Conservation (phyloP, 2,329 filamentous ascomycete genomes). For the Claviceps sp. region DNA sequence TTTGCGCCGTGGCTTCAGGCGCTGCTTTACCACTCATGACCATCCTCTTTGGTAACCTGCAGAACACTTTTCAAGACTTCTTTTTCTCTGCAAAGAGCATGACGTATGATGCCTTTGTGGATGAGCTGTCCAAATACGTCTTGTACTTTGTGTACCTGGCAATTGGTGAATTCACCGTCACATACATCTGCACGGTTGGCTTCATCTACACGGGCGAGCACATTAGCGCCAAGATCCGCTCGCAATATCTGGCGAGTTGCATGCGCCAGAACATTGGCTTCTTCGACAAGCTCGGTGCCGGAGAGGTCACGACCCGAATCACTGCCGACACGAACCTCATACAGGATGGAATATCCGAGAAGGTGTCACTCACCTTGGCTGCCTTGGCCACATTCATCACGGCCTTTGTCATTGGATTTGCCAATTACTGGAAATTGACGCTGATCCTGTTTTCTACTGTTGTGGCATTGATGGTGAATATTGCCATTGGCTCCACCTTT, state of each 20-base stretch:
- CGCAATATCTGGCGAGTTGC: constrained; percentile 73
- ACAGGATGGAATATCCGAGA: constrained; percentile 87
- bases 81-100: constrained; percentile 33
- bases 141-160: constrained; percentile 80
- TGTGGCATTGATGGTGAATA: constrained; percentile 62
- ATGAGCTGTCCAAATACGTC: constrained; percentile 48
- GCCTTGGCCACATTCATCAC: constrained; percentile 73
- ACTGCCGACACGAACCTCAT: constrained; percentile 89
- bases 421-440: constrained; percentile 87
- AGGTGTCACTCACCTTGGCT: constrained; percentile 64
- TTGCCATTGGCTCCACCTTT: constrained; percentile 59
- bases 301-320: constrained; percentile 88
- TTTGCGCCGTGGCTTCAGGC: constrained; percentile 59
- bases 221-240: constrained; percentile 63
- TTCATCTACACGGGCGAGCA: constrained; percentile 84
- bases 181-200: constrained; percentile 70
- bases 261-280: constrained; percentile 82
- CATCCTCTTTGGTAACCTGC: constrained; percentile 64
- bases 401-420: constrained; percentile 80
- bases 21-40: constrained; percentile 72
- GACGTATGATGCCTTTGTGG: constrained; percentile 41
- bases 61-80: constrained; percentile 56
- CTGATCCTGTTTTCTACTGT: constrained; percentile 76
- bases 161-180: constrained; percentile 64
- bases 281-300: constrained; percentile 84